Conservation (phyloP, 1,139 yeast species). For the Keqinozyma sinolaborantium region DNA sequence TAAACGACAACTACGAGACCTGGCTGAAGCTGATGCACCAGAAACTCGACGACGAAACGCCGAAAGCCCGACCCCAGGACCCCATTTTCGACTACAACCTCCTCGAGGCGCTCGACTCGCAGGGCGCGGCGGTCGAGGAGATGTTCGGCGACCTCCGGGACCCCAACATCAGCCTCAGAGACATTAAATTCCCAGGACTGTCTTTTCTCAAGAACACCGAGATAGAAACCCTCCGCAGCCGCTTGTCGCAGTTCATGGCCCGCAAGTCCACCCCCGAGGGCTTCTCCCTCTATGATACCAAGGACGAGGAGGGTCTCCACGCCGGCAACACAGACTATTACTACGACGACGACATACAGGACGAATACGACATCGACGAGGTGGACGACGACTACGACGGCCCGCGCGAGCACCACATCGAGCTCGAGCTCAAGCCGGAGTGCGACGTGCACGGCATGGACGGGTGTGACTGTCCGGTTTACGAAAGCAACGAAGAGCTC, state of each 20-base stretch:
- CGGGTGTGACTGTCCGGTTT: constrained; percentile 29
- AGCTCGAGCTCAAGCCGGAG: constrained; percentile 36
- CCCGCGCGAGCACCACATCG: constrained; percentile 37
- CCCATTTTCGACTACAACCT: not conserved
- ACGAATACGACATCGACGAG: constrained; percentile 39
- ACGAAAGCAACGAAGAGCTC: constrained; percentile 19
- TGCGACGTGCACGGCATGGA: constrained; percentile 30
- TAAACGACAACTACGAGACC: not conserved
- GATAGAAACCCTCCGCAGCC: constrained; percentile 28
- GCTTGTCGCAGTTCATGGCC: constrained; percentile 23
- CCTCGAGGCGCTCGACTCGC: not conserved
- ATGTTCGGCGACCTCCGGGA: not conserved
- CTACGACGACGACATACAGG: constrained; percentile 18
- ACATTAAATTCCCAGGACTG: constrained; percentile 8
- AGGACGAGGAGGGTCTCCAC: constrained; percentile 40
- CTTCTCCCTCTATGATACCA: constrained; percentile 37
- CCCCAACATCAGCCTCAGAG: constrained; percentile 2
- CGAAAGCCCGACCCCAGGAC: not conserved
- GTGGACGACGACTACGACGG: constrained; percentile 25
- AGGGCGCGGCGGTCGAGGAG: not conserved
- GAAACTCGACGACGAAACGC: not conserved
- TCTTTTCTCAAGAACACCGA: constrained; percentile 26
- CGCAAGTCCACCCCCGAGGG: constrained; percentile 22
- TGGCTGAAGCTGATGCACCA: not conserved
- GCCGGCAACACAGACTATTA: constrained; percentile 4